Base-by-base conservation (phyloP, 495 filamentous ascomycete species). In the Articulospora tetracladia region DNA sequence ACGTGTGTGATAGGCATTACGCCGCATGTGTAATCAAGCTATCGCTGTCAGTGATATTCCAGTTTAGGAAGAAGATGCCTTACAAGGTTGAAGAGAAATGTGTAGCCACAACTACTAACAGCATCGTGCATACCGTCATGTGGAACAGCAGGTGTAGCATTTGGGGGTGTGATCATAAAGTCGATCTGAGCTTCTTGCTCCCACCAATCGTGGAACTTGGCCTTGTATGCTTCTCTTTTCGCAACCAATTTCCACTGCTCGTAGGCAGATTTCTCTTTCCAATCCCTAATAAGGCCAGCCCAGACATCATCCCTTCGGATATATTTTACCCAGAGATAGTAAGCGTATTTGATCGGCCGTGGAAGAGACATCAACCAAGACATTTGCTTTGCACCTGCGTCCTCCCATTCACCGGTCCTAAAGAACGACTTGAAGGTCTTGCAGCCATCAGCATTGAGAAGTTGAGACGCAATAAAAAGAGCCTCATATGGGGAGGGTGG, bases 51-150 rank as follows among this genome's bases (percentile, higher is more conserved):
- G 39, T 60, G 58, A 12, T 22, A 24, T 34, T 4, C 32, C 22
- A 48, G 20, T 25, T 15, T 4, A 26, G 10, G 24, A 20, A 20
- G 79, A 70, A 73, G 70, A 39, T 0, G 11, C 60, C 66, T 66
- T 60, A 69, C 86, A 63, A 97, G 58, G 67, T 97, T 98, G 79
- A 93, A 98, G 56, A 98, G 75, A 69, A 98, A 97, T 0, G 93
- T 97, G 70, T 98, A 98, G 2, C 92, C 93, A 66, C 94, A 98
- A 41, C 86, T 90, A 56, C 86, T 88, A 41, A 97, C 90, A 0
- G 90, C 91, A 59, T 91, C 83, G 62, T 83, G 83, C 91, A 96
- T 97, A 4, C 85, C 93, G 46, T 86, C 83, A 69, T 93, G 91
- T 1, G 92, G 93, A 17, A 97, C 83, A 12, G 93, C 94, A 0